Evolutionary conservation across 495 filamentous ascomycete genomes (phyloP).

Genomic region (Extremus antarcticus): DNA sequence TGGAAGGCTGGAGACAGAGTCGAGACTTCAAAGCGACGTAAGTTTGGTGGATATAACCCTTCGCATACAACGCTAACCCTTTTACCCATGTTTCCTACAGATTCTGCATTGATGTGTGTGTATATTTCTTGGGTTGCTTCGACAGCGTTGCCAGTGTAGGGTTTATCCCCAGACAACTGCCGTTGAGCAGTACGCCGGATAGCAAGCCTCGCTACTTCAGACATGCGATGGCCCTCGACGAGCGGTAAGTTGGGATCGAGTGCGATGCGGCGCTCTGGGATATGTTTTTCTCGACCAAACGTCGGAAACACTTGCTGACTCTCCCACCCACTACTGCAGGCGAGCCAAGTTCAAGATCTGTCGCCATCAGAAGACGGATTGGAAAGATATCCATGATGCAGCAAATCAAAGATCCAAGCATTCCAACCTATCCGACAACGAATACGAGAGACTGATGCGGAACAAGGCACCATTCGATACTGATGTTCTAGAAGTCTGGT

Average conservation of each 20-base stretch:
- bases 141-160: conserved; percentile 35
- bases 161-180: conserved; percentile 30
- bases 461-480: conserved; percentile 9
- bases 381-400: not conserved
- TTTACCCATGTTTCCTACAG: too few species aligned
- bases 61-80: too few species aligned
- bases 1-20: conserved; percentile 29
- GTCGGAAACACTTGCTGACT: not conserved
- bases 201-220: conserved; percentile 30
- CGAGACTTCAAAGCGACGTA: conserved; percentile 31
- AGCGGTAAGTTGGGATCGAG: conserved; percentile 14
- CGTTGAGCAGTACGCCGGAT: conserved; percentile 30
- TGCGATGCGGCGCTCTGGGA: not conserved
- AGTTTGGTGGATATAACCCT: too few species aligned
- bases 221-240: conserved; percentile 34
- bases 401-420: not conserved
- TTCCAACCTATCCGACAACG: not conserved
- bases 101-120: conserved; percentile 31
- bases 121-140: conserved; percentile 34
- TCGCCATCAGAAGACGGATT: not conserved
- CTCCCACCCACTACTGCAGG: not conserved
- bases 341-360: not conserved
- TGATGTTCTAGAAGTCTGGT: conserved; percentile 33
- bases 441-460: not conserved
- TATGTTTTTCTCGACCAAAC: not conserved